Conservation (phyloP, 345 rosid genomes). For the Dipteronia dyeriana region DNA sequence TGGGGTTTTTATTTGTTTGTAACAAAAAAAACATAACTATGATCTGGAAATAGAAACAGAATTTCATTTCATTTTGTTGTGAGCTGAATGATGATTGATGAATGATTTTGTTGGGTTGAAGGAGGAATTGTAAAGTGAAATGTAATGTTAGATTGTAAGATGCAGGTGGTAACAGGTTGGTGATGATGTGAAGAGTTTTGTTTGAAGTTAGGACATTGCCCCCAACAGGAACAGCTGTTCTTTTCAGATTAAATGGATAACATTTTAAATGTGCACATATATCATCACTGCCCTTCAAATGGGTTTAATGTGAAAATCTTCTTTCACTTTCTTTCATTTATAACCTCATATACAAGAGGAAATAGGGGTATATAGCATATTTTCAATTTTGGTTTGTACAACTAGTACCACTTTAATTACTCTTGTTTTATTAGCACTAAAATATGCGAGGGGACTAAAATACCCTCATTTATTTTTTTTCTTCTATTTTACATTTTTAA, state of each 20-base stretch:
- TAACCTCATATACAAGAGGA: too few species aligned
- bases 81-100: neutral
- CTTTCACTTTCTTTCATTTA: too few species aligned
- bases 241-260: neutral
- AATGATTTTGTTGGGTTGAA: slow-evolving; percentile 2
- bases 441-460: too few species aligned
- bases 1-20: neutral
- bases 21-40: neutral
- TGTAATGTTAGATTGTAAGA: neutral
- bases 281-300: too few species aligned
- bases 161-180: slow-evolving; percentile 1
- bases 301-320: too few species aligned
- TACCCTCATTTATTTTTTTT: too few species aligned
- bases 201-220: neutral
- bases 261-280: too few species aligned
- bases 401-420: too few species aligned
- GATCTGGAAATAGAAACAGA: neutral
- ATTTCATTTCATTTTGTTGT: neutral
- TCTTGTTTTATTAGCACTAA: too few species aligned
- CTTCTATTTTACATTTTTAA: too few species aligned
- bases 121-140: neutral
- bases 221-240: slow-evolving; percentile 7
- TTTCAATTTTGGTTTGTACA: too few species aligned
- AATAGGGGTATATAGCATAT: too few species aligned
- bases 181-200: neutral